Evolutionary conservation across 805 yeast genomes (phyloP), one percentile per base, ranked within the genome.

Genomic region (Cyberlindnera nakhonratchasimensis): DNA sequence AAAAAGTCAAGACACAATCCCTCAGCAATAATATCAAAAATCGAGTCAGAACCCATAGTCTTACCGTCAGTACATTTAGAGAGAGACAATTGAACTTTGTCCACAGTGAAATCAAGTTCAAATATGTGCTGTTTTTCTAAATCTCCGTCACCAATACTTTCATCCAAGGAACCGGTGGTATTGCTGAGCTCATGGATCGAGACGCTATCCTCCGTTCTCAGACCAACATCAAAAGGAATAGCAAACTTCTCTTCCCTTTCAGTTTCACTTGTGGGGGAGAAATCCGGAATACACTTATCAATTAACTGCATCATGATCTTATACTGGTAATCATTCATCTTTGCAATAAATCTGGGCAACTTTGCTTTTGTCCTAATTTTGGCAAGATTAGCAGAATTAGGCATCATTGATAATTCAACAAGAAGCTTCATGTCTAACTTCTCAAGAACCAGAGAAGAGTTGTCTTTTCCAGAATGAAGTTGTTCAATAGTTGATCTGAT

Each of bases 271-370:
- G 29, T 52, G 11, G 50, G 25, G 12, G 43, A 46, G 29, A 59
- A 50, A 22, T 57, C 55, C 2, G 96, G 97, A 10, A 88, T 70
- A 17, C 82, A 77, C 9, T 70, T 74, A 37, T 83, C 84, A 25
- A 91, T 66, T 33, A 91, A 66, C 43, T 80, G 79, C 91, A 93
- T 82, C 55, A 93, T 68, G 1, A 88, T 79, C 61, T 88, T 86
- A 65, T 95, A 95, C 59, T 95, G 96, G 54, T 80, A 84, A 59
- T 93, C 98, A 52, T 86, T 86, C 55, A 93, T 60, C 23, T 85
- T 74, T 4, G 93, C 79, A 23, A 72, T 71, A 47, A 95, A 72
- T 24, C 67, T 66, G 0, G 96, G 95, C 12, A 93, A 74, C 45
- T 79, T 79, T 12, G 93, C 96, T 23, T 86, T 78, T 2, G 90